phyloP scores from a whole-genome alignment of 345 rosid species.

The Psidium friedrichsthalianum region DNA sequence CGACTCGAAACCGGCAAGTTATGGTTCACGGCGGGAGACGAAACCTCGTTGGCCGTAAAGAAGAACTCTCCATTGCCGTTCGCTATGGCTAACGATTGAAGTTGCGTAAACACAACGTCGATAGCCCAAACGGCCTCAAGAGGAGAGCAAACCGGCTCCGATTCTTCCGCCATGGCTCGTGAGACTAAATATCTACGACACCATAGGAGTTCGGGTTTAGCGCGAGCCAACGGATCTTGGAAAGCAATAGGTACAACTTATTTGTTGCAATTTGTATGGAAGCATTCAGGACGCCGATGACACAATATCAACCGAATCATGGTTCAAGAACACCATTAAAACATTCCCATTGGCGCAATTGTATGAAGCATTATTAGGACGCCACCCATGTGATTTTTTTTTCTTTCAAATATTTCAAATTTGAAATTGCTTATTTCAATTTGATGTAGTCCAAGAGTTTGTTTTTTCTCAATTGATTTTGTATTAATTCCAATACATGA shows the following conservation, averaged over 20 bases:
- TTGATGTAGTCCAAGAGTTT: not conserved
- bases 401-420: not conserved
- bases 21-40: not conserved
- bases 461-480: not conserved
- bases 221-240: not conserved
- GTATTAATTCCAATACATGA: not conserved
- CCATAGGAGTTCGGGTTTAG: not conserved
- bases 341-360: not conserved
- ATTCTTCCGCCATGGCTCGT: not conserved
- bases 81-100: too few relatives aligned
- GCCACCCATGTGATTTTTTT: not conserved
- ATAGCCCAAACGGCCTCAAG: not conserved
- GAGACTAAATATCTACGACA: not conserved
- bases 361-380: not conserved
- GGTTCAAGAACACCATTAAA: not conserved
- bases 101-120: not conserved
- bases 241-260: not conserved
- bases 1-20: not conserved
- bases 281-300: not conserved
- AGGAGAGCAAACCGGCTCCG: not conserved
- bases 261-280: too few relatives aligned
- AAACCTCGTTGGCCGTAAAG: not conserved
- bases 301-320: not conserved
- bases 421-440: not conserved
- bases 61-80: too few relatives aligned